Percentiles rank a stretch among this genome's conserved stretches.
Conservation (phyloP, 768 basidiomycete species). For the Pilatotrama ljubarskyi region DNA sequence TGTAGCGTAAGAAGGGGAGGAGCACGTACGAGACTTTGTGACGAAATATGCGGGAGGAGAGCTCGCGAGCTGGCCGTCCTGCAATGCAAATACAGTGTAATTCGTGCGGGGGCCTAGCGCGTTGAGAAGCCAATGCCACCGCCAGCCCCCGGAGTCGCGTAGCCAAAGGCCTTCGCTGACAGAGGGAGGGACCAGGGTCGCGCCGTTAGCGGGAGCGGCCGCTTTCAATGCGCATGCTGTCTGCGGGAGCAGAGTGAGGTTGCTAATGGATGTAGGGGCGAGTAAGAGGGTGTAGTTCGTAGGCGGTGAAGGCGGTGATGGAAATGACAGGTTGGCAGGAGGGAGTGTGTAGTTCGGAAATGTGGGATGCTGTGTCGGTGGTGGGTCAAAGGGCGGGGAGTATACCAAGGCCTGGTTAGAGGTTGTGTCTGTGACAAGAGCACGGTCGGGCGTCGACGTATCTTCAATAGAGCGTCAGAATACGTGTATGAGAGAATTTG, state of each 20-base stretch:
- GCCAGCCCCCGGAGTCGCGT: slow-evolving; percentile 57
- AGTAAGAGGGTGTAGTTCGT: slow-evolving; percentile 55
- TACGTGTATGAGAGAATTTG: not conserved
- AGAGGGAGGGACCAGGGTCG: slow-evolving; percentile 37
- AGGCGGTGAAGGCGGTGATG: slow-evolving; percentile 36
- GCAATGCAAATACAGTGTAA: slow-evolving; percentile 72
- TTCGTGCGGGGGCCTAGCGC: slow-evolving; percentile 66
- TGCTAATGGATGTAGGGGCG: slow-evolving; percentile 45
- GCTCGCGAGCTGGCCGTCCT: slow-evolving; percentile 51
- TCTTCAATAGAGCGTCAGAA: not conserved
- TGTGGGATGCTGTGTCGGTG: slow-evolving; percentile 38
- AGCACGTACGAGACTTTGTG: slow-evolving; percentile 68
- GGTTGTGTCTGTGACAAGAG: slow-evolving; percentile 74
- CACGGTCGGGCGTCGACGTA: slow-evolving; percentile 26
- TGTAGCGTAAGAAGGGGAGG: not conserved
- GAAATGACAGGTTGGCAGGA: slow-evolving; percentile 49
- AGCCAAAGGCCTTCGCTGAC: slow-evolving; percentile 56
- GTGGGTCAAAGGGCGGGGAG: slow-evolving; percentile 50
- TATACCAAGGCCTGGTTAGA: slow-evolving; percentile 71
- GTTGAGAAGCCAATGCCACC: slow-evolving; percentile 66
- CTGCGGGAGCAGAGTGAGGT: slow-evolving; percentile 45
- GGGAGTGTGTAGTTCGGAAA: slow-evolving; percentile 82
- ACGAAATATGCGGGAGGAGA: slow-evolving; percentile 68
- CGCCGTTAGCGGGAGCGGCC: slow-evolving; percentile 25
- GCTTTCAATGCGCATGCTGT: slow-evolving; percentile 61